Percentiles rank a stretch among this genome's conserved stretches.
Evolutionary conservation across 2,329 filamentous ascomycete species (phyloP).

Genomic region (Ceratocystis cacaofunesta): DNA sequence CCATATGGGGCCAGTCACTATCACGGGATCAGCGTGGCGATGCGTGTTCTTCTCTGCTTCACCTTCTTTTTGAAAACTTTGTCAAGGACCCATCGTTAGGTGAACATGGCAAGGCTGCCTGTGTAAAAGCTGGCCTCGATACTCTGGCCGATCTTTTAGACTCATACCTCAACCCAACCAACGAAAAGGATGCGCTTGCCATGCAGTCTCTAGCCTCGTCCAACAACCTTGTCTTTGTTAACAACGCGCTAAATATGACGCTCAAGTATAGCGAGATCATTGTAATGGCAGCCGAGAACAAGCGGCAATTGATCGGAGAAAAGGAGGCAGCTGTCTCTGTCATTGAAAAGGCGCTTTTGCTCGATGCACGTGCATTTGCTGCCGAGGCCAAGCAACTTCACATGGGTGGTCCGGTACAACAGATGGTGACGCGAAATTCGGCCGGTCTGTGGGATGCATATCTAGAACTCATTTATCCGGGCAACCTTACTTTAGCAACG

Average conservation of each 20-base stretch:
- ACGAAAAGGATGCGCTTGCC: constrained; percentile 14
- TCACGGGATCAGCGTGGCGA: constrained; percentile 61
- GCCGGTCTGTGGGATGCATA: constrained; percentile 66
- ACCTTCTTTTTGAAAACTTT: constrained; percentile 55
- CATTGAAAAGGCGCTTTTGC: constrained; percentile 39
- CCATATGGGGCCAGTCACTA: constrained; percentile 62
- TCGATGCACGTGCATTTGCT: constrained; percentile 31
- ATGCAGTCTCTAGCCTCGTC: constrained; percentile 29
- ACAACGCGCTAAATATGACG: constrained; percentile 50
- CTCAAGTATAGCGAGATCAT: constrained; percentile 49
- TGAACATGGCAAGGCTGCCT: constrained; percentile 42
- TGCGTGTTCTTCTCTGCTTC: constrained; percentile 63
- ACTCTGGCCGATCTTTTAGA: constrained; percentile 42
- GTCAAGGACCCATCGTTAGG: constrained; percentile 40
- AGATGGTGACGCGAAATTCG: constrained; percentile 55
- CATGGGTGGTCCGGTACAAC: constrained; percentile 44
- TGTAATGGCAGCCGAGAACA: constrained; percentile 33
- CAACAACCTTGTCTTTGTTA: constrained; percentile 46
- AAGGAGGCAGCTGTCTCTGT: constrained; percentile 25
- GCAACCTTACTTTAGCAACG: constrained; percentile 57
- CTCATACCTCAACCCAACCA: constrained; percentile 35
- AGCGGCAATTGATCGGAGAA: constrained; percentile 24
- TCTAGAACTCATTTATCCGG: constrained; percentile 49
- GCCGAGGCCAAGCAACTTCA: constrained; percentile 43
- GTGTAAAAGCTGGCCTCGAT: constrained; percentile 49